Base-by-base conservation (phyloP, 139 green algal species). In the Micractinium sp. region DNA sequence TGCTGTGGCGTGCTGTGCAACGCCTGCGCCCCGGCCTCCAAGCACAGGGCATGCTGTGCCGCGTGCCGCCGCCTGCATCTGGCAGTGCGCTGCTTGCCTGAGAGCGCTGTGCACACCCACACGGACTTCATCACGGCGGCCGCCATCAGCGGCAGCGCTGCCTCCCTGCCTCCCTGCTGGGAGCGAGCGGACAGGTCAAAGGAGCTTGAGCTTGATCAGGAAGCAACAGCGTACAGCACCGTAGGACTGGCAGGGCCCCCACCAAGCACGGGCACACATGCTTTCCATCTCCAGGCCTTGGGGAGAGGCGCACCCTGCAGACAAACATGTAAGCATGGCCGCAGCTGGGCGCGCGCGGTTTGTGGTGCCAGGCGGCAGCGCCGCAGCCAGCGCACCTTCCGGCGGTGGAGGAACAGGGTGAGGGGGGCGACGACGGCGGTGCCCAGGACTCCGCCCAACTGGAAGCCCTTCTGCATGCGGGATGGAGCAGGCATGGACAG, bases 381-480 rank as follows among this genome's bases (percentile, higher is more conserved):
- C 47, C 0, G n/a, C 53, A 56, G 47, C 31, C 41, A 0, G 36
- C 12, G 15, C 69, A 38, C 82, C 22, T 31, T 75, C 56, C 56
- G 18, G 14, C 47, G 27, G 29, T 75, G 81, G 31, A 60, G 82
- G 82, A 29, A 38, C 63, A 87, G 35, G 20, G 38, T 60, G 4
- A 80, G 41, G 27, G 83, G 83, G 4, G 83, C 81, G 23, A 91
- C 88, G 33, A 89, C 20, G 4, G 18, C 47, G 29, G 31, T 69
- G 36, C 81, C 84, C 7, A 89, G 7, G 23, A 92, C 18, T 16
- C 79, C 56, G 33, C 89, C 89, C 19, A 69, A 19, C 60, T 92
- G 89, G 25, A 83, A 83, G 16, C 89, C 89, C 38, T 92, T 92
- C 38, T 87, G 83, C 83, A 27, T 29, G 2, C 2, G 29, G 39